phyloP scores from a whole-genome alignment of 1,284 basidiomycete genomes.

The Amylostereum chailletii region DNA sequence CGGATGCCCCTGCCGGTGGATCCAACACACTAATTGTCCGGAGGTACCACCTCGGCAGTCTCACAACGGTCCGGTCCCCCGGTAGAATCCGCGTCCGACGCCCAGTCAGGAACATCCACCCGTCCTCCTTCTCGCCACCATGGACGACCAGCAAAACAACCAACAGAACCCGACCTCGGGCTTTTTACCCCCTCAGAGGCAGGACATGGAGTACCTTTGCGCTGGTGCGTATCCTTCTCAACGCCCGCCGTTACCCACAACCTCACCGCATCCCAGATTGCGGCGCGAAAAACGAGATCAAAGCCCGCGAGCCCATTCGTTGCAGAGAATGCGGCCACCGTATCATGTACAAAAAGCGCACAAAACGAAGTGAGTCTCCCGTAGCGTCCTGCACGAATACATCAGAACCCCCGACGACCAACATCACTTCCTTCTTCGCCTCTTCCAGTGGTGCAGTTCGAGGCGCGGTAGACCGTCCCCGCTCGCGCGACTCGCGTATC shows the following conservation, averaged over 20 bases:
- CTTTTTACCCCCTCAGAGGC: constrained; percentile 28
- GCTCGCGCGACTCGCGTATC: background rate
- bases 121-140: too few species aligned
- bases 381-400: constrained; percentile 2
- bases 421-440: constrained; percentile 10
- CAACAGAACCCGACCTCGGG: too few species aligned
- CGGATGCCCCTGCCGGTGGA: too few species aligned
- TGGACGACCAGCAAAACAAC: too few species aligned
- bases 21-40: too few species aligned
- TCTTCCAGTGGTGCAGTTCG: constrained; percentile 74
- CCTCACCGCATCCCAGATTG: constrained; percentile 55
- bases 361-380: constrained; percentile 78
- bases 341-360: constrained; percentile 99
- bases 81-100: too few species aligned
- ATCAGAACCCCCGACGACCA: background rate
- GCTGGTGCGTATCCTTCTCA: constrained; percentile 55
- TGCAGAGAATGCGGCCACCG: constrained; percentile 97
- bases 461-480: constrained; percentile 53
- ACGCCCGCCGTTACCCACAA: background rate
- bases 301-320: constrained; percentile 89
- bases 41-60: too few species aligned
- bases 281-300: constrained; percentile 89
- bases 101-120: too few species aligned
- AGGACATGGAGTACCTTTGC: constrained; percentile 87
- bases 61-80: too few species aligned